These are phyloP conservation scores for Penicillium sp. DNA, from an alignment of 2,329 filamentous ascomycete genomes.

Conservation along the genomic window DNA sequence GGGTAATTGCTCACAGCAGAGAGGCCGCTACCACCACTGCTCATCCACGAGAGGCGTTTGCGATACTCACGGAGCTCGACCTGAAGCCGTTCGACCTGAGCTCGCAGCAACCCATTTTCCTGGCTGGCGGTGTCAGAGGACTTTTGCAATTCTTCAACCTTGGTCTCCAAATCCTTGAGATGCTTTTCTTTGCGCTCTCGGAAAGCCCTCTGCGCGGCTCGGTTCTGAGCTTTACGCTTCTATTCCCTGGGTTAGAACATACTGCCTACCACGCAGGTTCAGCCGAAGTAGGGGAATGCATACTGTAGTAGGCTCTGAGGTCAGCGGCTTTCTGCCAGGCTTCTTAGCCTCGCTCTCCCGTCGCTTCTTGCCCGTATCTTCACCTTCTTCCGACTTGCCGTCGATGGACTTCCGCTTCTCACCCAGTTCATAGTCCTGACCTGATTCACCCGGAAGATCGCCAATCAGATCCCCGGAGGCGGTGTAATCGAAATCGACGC, in stretches of 20 bases:
- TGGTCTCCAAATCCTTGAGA: conserved; percentile 51
- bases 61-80: conserved; percentile 85
- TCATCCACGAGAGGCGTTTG: conserved; percentile 71
- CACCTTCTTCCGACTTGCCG: conserved; percentile 57
- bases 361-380: conserved; percentile 64
- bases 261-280: not conserved
- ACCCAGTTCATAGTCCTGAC: conserved; percentile 53
- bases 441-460: conserved; percentile 59
- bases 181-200: conserved; percentile 90
- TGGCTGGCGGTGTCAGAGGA: conserved; percentile 76
- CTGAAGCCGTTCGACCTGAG: conserved; percentile 85
- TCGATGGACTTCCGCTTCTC: conserved; percentile 59
- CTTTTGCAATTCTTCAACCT: conserved; percentile 68
- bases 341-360: conserved; percentile 88
- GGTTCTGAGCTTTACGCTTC: conserved; percentile 81
- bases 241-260: conserved; percentile 28
- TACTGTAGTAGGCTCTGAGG: conserved; percentile 93
- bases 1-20: conserved; percentile 52
- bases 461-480: conserved; percentile 70
- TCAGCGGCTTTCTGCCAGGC: conserved; percentile 91
- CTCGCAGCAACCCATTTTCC: conserved; percentile 78
- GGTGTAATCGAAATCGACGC: conserved; percentile 70
- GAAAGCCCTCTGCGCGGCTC: conserved; percentile 89
- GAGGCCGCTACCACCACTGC: conserved; percentile 42
- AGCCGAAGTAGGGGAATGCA: conserved; percentile 42